Conservation (phyloP, 441 rosid genomes). For the Eutrema salsugineum region DNA sequence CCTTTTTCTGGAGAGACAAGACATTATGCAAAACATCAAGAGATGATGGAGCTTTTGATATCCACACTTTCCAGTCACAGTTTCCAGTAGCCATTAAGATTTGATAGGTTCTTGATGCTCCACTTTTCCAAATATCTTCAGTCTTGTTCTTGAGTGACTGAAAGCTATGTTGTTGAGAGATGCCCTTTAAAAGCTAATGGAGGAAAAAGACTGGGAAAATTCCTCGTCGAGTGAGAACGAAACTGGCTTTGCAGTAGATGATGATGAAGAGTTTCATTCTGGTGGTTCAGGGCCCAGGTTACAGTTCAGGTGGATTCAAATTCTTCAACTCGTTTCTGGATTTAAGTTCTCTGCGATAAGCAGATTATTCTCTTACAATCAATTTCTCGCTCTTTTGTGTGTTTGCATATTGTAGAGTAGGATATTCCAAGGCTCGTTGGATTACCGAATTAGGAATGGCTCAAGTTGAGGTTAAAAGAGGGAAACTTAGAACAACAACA, state of each 20-base stretch:
- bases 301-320: conserved; percentile 26
- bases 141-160: too few relatives aligned
- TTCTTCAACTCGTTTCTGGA: background rate
- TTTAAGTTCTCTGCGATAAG: background rate
- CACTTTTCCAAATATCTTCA: too few relatives aligned
- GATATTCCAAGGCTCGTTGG: conserved; percentile 75
- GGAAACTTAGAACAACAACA: conserved; percentile 79
- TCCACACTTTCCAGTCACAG: too few relatives aligned
- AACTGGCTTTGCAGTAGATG: conserved; percentile 11
- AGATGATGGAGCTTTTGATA: too few relatives aligned
- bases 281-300: conserved; percentile 23
- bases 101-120: too few relatives aligned
- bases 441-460: conserved; percentile 52
- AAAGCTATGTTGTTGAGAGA: too few relatives aligned
- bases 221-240: conserved; percentile 30
- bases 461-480: conserved; percentile 66
- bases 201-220: conserved; percentile 25
- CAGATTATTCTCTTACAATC: background rate
- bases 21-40: too few relatives aligned
- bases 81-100: too few relatives aligned
- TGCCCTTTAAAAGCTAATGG: conserved; percentile 8
- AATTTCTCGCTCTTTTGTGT: background rate
- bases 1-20: too few relatives aligned
- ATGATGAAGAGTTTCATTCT: conserved; percentile 28
- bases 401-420: conserved; percentile 42